phyloP scores from a whole-genome alignment of 2,329 filamentous ascomycete species.

The Bipolaris oryzae region DNA sequence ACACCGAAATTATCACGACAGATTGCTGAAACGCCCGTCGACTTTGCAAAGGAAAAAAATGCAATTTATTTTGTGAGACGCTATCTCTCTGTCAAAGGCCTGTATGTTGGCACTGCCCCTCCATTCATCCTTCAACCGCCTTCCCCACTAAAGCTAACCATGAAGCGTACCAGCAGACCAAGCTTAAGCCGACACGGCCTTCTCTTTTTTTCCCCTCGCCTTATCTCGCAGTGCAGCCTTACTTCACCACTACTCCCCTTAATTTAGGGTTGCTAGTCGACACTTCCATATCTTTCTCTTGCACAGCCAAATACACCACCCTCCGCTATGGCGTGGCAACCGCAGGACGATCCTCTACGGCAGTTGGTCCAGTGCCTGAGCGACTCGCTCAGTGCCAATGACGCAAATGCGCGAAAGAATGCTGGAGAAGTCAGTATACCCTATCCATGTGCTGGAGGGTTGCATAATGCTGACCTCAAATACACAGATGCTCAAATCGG shows the following conservation, averaged over 20 bases:
- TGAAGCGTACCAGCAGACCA: constrained; percentile 36
- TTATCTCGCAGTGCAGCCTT: constrained; percentile 15
- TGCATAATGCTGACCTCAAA: constrained; percentile 34
- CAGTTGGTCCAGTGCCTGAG: constrained; percentile 88
- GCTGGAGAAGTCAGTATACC: constrained; percentile 75
- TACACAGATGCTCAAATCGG: constrained; percentile 85
- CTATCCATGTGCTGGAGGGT: constrained; percentile 9
- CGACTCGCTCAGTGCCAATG: constrained; percentile 86
- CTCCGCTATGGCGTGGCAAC: constrained; percentile 84
- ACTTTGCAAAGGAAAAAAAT: constrained; percentile 19
- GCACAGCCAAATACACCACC: constrained; percentile 21
- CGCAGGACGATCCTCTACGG: constrained; percentile 81
- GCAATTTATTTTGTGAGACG: constrained; percentile 42
- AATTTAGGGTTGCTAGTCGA: constrained; percentile 11
- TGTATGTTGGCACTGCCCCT: constrained; percentile 36
- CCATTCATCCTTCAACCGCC: constrained; percentile 29
- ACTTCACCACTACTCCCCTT: constrained; percentile 7
- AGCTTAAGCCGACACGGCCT: constrained; percentile 36
- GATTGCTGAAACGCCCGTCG: constrained; percentile 18
- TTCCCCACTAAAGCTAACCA: constrained; percentile 42
- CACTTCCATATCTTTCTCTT: constrained; percentile 14
- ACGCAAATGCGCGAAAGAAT: constrained; percentile 81
- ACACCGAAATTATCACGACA: constrained; percentile 25
- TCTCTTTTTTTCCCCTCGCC: constrained; percentile 17
- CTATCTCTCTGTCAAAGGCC: constrained; percentile 35